phyloP scores from a whole-genome alignment of 441 rosid genomes.

The Eutrema salsugineum region DNA sequence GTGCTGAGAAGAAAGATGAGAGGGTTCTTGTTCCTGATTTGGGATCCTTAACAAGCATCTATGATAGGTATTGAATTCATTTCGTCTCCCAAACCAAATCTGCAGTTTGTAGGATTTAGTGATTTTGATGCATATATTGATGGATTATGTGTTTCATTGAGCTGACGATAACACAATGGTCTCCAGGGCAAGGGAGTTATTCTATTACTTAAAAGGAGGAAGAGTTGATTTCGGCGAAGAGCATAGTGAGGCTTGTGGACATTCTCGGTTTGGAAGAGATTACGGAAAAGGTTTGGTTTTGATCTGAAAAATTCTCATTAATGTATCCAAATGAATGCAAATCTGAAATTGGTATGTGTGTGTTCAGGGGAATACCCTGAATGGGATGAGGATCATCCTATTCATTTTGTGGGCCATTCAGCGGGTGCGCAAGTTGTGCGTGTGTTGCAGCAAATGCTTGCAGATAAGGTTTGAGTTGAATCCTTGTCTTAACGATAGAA shows the following conservation, averaged over 20 bases:
- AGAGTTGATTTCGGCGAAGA: constrained; percentile 90
- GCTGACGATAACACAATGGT: constrained; percentile 17
- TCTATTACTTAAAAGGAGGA: constrained; percentile 92
- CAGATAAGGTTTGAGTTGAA: constrained; percentile 61
- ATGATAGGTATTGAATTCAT: constrained; percentile 58
- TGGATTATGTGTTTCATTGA: neutral
- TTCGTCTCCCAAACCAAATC: neutral
- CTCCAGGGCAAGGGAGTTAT: constrained; percentile 89
- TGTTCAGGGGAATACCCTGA: constrained; percentile 77
- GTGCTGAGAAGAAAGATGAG: constrained; percentile 96
- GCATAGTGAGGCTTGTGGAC: constrained; percentile 86
- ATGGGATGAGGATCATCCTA: constrained; percentile 93
- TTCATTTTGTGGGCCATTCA: constrained; percentile 95
- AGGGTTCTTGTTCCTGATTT: constrained; percentile 95
- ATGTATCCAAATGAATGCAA: neutral
- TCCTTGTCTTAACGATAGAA: neutral
- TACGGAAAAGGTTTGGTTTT: constrained; percentile 58
- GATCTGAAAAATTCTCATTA: neutral
- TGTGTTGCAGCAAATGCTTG: constrained; percentile 95
- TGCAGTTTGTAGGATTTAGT: neutral
- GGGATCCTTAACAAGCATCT: constrained; percentile 88
- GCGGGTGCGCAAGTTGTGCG: constrained; percentile 98
- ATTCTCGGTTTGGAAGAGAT: constrained; percentile 72
- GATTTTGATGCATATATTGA: neutral
- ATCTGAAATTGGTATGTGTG: constrained; percentile 8